Conservation (phyloP, 768 basidiomycete species). For the Rhizopogon vulgaris region DNA sequence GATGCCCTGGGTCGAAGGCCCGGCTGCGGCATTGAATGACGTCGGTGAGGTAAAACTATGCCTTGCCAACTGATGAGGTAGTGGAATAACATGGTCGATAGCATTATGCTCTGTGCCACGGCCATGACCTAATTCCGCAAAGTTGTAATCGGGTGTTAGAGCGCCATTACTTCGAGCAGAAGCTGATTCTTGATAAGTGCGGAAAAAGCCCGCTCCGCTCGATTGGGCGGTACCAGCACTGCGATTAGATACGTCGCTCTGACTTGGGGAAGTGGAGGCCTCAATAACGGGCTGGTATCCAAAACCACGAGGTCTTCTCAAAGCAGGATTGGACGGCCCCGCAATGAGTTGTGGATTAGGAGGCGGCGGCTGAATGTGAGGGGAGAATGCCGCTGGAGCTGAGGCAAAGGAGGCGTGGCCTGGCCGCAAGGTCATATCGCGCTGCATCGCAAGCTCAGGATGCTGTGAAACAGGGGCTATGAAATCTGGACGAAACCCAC, state of each 20-base stretch:
- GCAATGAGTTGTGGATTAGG: conserved; percentile 29
- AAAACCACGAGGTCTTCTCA: conserved; percentile 35
- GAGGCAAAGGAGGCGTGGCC: conserved; percentile 10
- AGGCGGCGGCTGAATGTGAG: background rate
- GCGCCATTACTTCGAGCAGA: conserved; percentile 45
- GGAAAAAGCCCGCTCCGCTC: conserved; percentile 56
- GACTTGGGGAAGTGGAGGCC: conserved; percentile 50
- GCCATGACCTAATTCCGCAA: conserved; percentile 73
- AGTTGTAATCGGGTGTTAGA: conserved; percentile 67
- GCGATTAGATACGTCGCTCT: conserved; percentile 53
- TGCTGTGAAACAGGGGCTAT: conserved; percentile 9
- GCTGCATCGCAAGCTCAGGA: conserved; percentile 25
- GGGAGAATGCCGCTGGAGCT: background rate
- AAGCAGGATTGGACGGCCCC: conserved; percentile 31
- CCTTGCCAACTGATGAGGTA: conserved; percentile 12
- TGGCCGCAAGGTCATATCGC: conserved; percentile 19
- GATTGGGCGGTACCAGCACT: conserved; percentile 49
- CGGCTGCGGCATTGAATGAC: conserved; percentile 15
- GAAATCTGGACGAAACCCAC: conserved; percentile 7
- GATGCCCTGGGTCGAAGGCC: conserved; percentile 24
- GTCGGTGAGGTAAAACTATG: conserved; percentile 16
- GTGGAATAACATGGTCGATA: conserved; percentile 12
- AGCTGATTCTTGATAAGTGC: conserved; percentile 45
- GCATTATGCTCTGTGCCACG: conserved; percentile 37
- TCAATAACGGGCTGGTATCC: conserved; percentile 58